phyloP scores from a whole-genome alignment of 2,329 filamentous ascomycete species.

The Thielaviopsis euricoi region DNA sequence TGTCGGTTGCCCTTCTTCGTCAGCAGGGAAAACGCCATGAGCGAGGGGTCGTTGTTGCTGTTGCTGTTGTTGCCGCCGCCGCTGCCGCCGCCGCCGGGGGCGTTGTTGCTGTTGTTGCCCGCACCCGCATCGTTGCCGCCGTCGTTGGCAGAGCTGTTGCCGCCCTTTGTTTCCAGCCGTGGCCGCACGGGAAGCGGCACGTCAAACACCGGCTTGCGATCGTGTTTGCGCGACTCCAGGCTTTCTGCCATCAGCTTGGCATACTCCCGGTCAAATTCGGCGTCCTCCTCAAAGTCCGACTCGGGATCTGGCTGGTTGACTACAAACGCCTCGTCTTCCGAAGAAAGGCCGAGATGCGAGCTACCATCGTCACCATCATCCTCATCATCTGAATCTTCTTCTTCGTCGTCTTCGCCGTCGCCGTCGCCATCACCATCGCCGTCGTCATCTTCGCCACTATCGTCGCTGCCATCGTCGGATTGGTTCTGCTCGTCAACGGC shows the following conservation, averaged over 20 bases:
- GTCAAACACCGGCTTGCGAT: slow-evolving; percentile 87
- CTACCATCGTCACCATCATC: slow-evolving; percentile 43
- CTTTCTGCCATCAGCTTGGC: slow-evolving; percentile 98
- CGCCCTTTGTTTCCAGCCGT: slow-evolving; percentile 21
- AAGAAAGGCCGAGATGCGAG: slow-evolving; percentile 18
- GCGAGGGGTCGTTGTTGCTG: slow-evolving; percentile 21
- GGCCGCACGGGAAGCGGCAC: slow-evolving; percentile 86
- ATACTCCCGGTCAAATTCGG: slow-evolving; percentile 94
- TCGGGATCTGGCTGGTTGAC: slow-evolving; percentile 84
- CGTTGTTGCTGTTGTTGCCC: background rate
- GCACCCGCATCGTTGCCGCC: background rate
- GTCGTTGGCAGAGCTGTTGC: slow-evolving; percentile 13
- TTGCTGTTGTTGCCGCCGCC: background rate
- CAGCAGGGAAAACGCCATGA: slow-evolving; percentile 93
- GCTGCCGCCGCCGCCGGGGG: background rate
- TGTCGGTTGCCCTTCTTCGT: slow-evolving; percentile 94
- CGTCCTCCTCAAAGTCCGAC: slow-evolving; percentile 82
- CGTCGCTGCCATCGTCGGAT: slow-evolving; percentile 58
- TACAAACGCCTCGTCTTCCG: slow-evolving; percentile 76
- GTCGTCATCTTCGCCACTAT: slow-evolving; percentile 44
- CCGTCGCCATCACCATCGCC: slow-evolving; percentile 40
- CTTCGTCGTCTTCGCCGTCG: slow-evolving; percentile 26
- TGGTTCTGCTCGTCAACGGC: slow-evolving; percentile 68
- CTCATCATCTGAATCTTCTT: slow-evolving; percentile 33
- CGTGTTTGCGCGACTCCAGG: slow-evolving; percentile 86